Percentiles rank a stretch among this genome's conserved stretches.
Conservation (phyloP, 163 green algal species). For the Prototheca cutis region DNA sequence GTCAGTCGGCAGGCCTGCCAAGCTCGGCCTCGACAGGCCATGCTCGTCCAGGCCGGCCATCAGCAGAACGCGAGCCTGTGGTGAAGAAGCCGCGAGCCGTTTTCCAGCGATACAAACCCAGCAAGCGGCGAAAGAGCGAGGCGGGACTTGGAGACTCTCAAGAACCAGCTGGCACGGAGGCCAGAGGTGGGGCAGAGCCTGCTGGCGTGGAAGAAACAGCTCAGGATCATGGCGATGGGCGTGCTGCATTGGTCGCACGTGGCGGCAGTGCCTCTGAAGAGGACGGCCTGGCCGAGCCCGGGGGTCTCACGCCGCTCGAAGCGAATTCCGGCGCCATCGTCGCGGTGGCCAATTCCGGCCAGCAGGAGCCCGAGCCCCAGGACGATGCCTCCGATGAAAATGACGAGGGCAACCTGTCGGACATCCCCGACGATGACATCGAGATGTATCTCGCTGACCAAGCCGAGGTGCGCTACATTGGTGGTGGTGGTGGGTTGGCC, state of each 20-base stretch:
- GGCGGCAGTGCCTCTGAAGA: too few species aligned
- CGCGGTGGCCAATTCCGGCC: background rate
- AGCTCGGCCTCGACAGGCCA: background rate
- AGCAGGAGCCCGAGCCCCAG: background rate
- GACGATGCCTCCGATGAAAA: constrained; percentile 1
- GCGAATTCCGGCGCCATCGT: too few species aligned
- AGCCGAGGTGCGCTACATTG: constrained; percentile 20
- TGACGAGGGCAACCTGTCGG: constrained; percentile 21
- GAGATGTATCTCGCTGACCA: constrained; percentile 26
- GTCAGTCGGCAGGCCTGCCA: background rate
- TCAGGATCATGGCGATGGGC: background rate
- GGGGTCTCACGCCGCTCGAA: too few species aligned
- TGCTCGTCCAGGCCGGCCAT: background rate
- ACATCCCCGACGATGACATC: constrained; percentile 35
- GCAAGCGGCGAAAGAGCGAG: too few species aligned
- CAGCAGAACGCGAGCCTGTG: background rate
- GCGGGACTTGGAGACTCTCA: too few species aligned
- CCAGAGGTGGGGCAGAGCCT: too few species aligned
- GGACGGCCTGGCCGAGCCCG: too few species aligned
- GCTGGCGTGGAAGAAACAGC: constrained; percentile 5
- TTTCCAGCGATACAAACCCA: background rate
- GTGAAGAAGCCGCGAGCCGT: background rate
- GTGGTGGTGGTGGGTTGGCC: too few species aligned
- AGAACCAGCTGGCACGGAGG: too few species aligned
- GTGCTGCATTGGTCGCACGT: too few species aligned